A percentile compares a stretch with the other conserved stretches of the same genome.
These are phyloP conservation scores for Yamadazyma kanchanaburiensis DNA, from an alignment of 1,139 yeast genomes.

Conservation along the genomic window DNA sequence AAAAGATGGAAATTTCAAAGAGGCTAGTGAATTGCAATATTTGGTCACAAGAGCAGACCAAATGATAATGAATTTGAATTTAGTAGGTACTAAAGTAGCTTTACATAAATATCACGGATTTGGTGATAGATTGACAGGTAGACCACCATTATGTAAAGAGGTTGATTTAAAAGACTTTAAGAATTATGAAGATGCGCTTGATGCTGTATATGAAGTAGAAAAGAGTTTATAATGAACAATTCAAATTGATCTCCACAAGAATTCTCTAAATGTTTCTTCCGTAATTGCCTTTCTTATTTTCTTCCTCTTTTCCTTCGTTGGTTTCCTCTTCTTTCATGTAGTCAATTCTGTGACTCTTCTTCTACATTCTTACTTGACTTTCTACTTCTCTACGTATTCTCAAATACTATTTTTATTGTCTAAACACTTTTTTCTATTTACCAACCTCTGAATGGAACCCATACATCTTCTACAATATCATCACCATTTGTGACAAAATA, in stretches of 20 bases:
- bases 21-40: conserved; percentile 39
- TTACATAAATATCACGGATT: conserved; percentile 16
- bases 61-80: conserved; percentile 37
- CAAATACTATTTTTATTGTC: too few species aligned
- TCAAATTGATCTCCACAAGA: not conserved
- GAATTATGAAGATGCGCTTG: conserved; percentile 13
- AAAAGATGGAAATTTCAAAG: conserved; percentile 27
- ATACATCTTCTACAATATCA: conserved; percentile 56
- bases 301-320: too few species aligned
- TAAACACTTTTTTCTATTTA: conserved; percentile 12
- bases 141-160: conserved; percentile 20
- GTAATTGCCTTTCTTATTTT: not conserved
- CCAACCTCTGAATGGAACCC: conserved; percentile 70
- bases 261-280: not conserved
- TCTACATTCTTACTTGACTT: too few species aligned
- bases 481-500: conserved; percentile 52
- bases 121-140: conserved; percentile 18
- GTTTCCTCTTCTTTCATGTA: too few species aligned
- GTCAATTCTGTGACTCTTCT: too few species aligned
- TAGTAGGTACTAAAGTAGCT: conserved; percentile 41
- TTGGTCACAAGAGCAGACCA: conserved; percentile 39
- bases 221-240: conserved; percentile 6
- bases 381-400: too few species aligned
- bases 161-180: conserved; percentile 7
- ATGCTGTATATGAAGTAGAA: conserved; percentile 12